phyloP scores from a whole-genome alignment of 2,329 filamentous ascomycete genomes.

The Fusarium sp. region DNA sequence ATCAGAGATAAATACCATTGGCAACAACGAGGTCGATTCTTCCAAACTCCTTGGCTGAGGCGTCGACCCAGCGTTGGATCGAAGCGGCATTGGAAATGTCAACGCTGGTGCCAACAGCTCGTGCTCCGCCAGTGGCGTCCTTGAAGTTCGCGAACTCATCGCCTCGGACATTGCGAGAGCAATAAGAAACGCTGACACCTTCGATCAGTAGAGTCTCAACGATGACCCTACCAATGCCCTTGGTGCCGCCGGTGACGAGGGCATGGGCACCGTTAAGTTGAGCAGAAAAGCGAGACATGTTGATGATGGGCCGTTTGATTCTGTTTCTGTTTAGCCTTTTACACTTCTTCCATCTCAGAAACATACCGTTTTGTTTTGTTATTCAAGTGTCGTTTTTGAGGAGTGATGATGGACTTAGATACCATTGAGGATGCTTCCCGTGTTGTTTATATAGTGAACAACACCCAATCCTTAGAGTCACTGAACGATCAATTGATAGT shows the following conservation, averaged over 20 bases:
- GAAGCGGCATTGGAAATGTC: slow-evolving; percentile 31
- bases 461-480: too few relatives aligned
- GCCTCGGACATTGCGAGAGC: slow-evolving; percentile 26
- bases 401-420: background rate
- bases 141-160: slow-evolving; percentile 36
- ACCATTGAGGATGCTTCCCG: background rate
- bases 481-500: fast-evolving
- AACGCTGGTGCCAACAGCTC: slow-evolving; percentile 31
- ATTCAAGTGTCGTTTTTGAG: background rate
- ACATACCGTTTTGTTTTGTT: background rate
- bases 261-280: slow-evolving; percentile 7
- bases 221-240: slow-evolving; percentile 39
- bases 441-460: background rate
- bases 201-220: slow-evolving; percentile 34
- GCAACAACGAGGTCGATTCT: slow-evolving; percentile 12
- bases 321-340: background rate
- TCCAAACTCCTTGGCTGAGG: background rate
- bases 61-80: slow-evolving; percentile 1
- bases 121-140: slow-evolving; percentile 4
- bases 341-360: background rate
- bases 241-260: slow-evolving; percentile 21
- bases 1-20: background rate
- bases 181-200: slow-evolving; percentile 43
- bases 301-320: too few relatives aligned
- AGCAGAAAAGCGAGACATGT: slow-evolving; percentile 10